Conservation (phyloP, 768 basidiomycete genomes). For the Kwoniella europaea region DNA sequence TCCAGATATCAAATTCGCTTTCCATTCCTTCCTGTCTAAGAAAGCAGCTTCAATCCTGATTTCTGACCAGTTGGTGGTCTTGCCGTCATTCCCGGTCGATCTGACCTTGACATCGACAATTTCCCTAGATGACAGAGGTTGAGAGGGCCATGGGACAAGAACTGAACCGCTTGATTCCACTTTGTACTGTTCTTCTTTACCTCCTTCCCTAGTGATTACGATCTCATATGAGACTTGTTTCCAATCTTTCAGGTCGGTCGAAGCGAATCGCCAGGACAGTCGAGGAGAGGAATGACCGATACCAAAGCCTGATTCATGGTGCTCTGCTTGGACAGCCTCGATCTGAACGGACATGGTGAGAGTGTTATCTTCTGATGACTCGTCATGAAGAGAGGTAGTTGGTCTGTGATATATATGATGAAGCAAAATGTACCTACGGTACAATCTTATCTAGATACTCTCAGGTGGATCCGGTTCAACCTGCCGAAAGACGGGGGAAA, state of each 20-base stretch:
- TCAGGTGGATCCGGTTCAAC: constrained; percentile 7
- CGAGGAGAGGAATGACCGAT: constrained; percentile 37
- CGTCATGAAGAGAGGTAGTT: background rate
- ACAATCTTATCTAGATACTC: background rate
- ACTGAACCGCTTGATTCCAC: constrained; percentile 31
- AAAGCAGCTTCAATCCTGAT: constrained; percentile 37
- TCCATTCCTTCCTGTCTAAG: constrained; percentile 39
- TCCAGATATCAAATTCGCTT: constrained; percentile 28
- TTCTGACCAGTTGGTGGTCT: constrained; percentile 31
- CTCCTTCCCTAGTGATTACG: constrained; percentile 13
- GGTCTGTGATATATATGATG: background rate
- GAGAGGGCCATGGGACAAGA: constrained; percentile 51
- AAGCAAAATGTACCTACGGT: background rate
- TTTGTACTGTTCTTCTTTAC: constrained; percentile 13
- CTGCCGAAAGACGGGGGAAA: constrained; percentile 8
- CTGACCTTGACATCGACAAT: constrained; percentile 30
- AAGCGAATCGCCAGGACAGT: constrained; percentile 51
- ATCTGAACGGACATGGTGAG: constrained; percentile 17
- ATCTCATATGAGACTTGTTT: constrained; percentile 46
- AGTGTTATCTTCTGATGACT: background rate
- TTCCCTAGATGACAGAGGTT: constrained; percentile 39
- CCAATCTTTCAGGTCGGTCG: constrained; percentile 38
- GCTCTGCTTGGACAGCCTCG: constrained; percentile 31
- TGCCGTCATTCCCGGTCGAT: constrained; percentile 23
- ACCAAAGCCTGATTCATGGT: constrained; percentile 39